A percentile compares a stretch with the other conserved stretches of the same genome.
These are phyloP conservation scores for Yarrowia galli DNA, from an alignment of 1,139 yeast genomes.

Conservation along the genomic window DNA sequence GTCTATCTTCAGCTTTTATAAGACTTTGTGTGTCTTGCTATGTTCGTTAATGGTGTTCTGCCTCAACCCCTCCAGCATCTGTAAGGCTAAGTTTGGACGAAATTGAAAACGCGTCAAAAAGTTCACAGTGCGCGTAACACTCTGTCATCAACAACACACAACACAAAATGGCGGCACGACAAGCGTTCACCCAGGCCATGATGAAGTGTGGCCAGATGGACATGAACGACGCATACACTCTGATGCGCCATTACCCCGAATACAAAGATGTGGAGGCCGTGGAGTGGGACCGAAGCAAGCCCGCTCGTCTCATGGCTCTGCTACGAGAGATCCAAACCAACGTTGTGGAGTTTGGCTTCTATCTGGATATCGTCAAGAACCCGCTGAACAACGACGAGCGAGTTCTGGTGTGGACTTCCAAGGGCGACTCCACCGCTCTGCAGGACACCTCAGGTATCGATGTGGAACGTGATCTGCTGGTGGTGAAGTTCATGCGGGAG, in stretches of 20 bases:
- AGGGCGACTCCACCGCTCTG: conserved; percentile 13
- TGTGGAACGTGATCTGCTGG: background rate
- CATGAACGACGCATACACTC: background rate
- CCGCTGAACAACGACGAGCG: background rate
- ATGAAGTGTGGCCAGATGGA: conserved; percentile 18
- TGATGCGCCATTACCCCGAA: conserved; percentile 23
- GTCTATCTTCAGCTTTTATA: too few relatives aligned
- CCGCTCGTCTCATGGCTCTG: background rate
- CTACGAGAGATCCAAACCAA: conserved; percentile 1
- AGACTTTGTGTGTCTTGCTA: too few relatives aligned
- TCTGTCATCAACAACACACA: background rate
- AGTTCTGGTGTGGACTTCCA: conserved; percentile 8
- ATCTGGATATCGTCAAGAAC: conserved; percentile 11
- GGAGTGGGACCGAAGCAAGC: conserved; percentile 3
- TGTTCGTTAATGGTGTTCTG: too few relatives aligned
- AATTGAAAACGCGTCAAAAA: conserved; percentile 15
- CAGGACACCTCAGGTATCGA: conserved; percentile 25
- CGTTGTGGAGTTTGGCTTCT: conserved; percentile 8
- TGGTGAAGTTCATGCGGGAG: conserved; percentile 22
- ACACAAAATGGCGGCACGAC: conserved; percentile 8
- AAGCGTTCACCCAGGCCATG: conserved; percentile 31
- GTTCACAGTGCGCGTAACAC: background rate
- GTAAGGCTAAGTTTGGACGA: background rate
- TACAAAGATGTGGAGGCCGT: conserved; percentile 3
- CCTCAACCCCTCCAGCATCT: background rate